Percentiles rank a stretch among this genome's conserved stretches.
phyloP scores from a whole-genome alignment of 179 eudicot genomes.

The Gypsophila paniculata region DNA sequence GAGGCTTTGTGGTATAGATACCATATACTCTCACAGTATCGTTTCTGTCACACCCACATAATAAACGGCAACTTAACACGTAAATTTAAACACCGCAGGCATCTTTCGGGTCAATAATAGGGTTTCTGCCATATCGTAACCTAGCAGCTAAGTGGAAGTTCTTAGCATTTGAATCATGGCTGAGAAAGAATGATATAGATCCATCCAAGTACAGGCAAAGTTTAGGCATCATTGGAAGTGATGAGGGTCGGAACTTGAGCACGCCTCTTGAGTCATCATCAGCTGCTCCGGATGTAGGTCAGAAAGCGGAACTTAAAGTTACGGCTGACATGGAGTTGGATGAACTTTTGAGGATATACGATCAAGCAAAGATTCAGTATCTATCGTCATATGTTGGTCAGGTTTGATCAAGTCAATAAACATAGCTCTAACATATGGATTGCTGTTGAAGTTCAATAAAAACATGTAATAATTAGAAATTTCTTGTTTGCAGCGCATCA shows the following conservation, averaged over 20 bases:
- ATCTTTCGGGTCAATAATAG: conserved; percentile 77
- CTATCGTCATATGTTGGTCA: conserved; percentile 87
- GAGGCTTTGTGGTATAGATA: conserved; percentile 78
- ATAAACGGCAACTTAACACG: not conserved
- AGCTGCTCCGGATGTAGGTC: conserved; percentile 24
- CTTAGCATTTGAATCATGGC: conserved; percentile 89
- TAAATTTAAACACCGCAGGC: conserved; percentile 41
- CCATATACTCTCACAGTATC: conserved; percentile 1
- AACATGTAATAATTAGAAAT: conserved; percentile 1
- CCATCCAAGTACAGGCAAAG: conserved; percentile 67
- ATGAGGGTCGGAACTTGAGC: conserved; percentile 30
- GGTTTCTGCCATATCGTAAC: conserved; percentile 90
- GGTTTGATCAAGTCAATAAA: conserved; percentile 41
- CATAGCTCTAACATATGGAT: conserved; percentile 1
- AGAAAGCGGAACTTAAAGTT: conserved; percentile 36
- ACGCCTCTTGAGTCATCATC: conserved; percentile 34
- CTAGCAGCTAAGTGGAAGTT: conserved; percentile 80
- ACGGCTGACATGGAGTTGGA: conserved; percentile 67
- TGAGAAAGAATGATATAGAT: conserved; percentile 74
- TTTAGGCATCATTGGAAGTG: conserved; percentile 57
- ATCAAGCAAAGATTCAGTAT: conserved; percentile 72
- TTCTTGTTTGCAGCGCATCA: conserved; percentile 54
- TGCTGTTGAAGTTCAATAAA: not conserved
- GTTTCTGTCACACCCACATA: conserved; percentile 12
- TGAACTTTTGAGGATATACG: conserved; percentile 70